These are phyloP conservation scores for Theobroma cacao DNA, from an alignment of 345 rosid genomes.

Conservation along the genomic window DNA sequence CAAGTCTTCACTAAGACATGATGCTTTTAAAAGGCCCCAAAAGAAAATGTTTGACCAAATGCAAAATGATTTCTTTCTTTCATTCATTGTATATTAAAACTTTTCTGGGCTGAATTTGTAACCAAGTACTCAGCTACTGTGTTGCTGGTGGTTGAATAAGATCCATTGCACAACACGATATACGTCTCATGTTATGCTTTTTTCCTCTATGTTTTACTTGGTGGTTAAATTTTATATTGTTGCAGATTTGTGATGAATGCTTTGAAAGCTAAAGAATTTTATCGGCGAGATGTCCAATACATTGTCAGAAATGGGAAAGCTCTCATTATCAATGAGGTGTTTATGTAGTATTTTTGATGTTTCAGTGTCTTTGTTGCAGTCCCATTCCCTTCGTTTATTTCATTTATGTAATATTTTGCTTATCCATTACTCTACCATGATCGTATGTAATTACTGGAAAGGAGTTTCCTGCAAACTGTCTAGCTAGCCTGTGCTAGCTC, in stretches of 20 bases:
- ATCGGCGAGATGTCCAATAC: slow-evolving; percentile 86
- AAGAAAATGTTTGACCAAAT: neutral
- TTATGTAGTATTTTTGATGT: neutral
- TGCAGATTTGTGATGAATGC: slow-evolving; percentile 96
- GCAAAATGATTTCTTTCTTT: neutral
- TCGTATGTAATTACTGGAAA: neutral
- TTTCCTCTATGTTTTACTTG: slow-evolving; percentile 12
- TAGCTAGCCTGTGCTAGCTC: neutral
- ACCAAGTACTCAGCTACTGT: neutral
- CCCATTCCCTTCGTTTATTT: neutral
- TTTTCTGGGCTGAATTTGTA: neutral
- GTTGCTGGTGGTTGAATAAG: neutral
- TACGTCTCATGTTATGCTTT: neutral
- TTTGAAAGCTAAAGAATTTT: slow-evolving; percentile 95
- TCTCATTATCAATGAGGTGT: slow-evolving; percentile 89
- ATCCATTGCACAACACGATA: neutral
- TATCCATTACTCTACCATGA: neutral
- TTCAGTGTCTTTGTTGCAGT: slow-evolving; percentile 4
- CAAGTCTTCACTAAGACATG: neutral
- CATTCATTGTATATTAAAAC: neutral
- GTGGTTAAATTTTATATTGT: slow-evolving; percentile 8
- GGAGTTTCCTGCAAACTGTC: neutral
- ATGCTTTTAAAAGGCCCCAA: neutral
- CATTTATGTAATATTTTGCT: neutral
- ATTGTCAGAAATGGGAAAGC: slow-evolving; percentile 93